Evolutionary conservation across 2,329 filamentous ascomycete species (phyloP).

Genomic region (Ramichloridium luteum): DNA sequence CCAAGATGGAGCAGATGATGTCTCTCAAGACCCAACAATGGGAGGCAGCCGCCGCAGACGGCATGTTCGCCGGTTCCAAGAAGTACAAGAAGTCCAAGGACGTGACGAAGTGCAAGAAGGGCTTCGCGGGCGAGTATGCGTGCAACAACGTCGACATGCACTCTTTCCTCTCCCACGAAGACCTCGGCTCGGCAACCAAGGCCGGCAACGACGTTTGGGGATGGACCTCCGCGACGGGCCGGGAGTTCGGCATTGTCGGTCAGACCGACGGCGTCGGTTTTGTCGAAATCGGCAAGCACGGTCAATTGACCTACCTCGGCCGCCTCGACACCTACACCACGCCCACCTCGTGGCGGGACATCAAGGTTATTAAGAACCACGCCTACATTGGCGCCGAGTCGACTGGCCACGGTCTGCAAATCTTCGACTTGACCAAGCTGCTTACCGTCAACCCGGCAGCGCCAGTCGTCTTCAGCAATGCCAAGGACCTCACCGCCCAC

Average conservation of each 20-base stretch:
- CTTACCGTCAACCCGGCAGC: slow-evolving; percentile 33
- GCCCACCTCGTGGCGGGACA: slow-evolving; percentile 42
- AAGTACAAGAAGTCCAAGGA: slow-evolving; percentile 1
- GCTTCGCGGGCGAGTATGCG: slow-evolving; percentile 23
- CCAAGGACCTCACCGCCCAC: slow-evolving; percentile 9
- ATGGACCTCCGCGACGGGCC: slow-evolving; percentile 41
- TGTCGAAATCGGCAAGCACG: slow-evolving; percentile 38
- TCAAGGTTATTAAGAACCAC: slow-evolving; percentile 32
- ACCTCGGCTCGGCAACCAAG: slow-evolving; percentile 37
- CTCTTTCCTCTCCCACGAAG: slow-evolving; percentile 43
- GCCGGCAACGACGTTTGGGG: slow-evolving; percentile 41
- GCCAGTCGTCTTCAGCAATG: slow-evolving; percentile 33
- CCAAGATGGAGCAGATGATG: slow-evolving; percentile 1
- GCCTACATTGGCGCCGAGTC: slow-evolving; percentile 37
- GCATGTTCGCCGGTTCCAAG: neutral
- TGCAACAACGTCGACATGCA: slow-evolving; percentile 41
- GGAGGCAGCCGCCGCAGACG: neutral
- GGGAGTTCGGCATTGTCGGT: slow-evolving; percentile 44
- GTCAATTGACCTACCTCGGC: slow-evolving; percentile 43
- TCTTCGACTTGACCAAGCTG: slow-evolving; percentile 52
- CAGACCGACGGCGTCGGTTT: slow-evolving; percentile 45
- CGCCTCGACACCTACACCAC: slow-evolving; percentile 39
- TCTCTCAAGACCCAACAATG: slow-evolving; percentile 1
- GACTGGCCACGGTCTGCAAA: slow-evolving; percentile 44
- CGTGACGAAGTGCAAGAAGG: neutral